These are phyloP conservation scores for Mycosphaerelloides madeirae DNA, from an alignment of 2,329 filamentous ascomycete species.

Conservation along the genomic window DNA sequence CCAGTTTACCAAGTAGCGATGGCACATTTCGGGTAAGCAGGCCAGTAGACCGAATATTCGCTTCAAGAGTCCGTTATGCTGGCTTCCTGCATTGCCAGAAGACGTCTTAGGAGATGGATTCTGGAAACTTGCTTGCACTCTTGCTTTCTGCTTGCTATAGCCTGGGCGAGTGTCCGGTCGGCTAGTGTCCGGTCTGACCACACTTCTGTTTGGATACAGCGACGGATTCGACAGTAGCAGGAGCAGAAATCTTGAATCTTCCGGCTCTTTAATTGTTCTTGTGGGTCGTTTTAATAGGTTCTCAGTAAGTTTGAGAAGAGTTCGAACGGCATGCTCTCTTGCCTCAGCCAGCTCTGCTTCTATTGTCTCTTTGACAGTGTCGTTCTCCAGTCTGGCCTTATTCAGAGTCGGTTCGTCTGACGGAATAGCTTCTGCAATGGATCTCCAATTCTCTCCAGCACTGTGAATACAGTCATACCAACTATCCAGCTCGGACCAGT, in stretches of 20 bases:
- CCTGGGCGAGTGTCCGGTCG: neutral
- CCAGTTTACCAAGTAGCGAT: slow-evolving; percentile 73
- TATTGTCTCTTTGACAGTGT: slow-evolving; percentile 39
- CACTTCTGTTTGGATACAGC: slow-evolving; percentile 48
- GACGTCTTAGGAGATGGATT: slow-evolving; percentile 24
- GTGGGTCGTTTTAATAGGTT: slow-evolving; percentile 74
- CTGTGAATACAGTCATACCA: slow-evolving; percentile 72
- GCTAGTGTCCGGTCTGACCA: slow-evolving; percentile 7
- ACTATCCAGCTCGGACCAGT: slow-evolving; percentile 65
- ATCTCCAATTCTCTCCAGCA: slow-evolving; percentile 63
- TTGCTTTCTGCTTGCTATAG: slow-evolving; percentile 11
- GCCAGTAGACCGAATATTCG: slow-evolving; percentile 75
- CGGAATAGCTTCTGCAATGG: slow-evolving; percentile 47
- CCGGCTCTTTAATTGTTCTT: slow-evolving; percentile 60
- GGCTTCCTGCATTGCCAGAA: slow-evolving; percentile 48
- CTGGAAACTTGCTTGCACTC: slow-evolving; percentile 14
- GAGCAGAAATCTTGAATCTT: slow-evolving; percentile 71
- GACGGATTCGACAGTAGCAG: slow-evolving; percentile 76
- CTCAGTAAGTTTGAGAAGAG: slow-evolving; percentile 73
- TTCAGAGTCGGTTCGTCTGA: slow-evolving; percentile 19
- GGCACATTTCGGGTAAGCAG: slow-evolving; percentile 69
- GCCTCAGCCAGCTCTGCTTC: slow-evolving; percentile 55
- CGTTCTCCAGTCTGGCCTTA: slow-evolving; percentile 45
- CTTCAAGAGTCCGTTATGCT: slow-evolving; percentile 81
- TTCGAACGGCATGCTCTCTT: slow-evolving; percentile 63